These are phyloP conservation scores for Euphrasia confusa DNA, from an alignment of 257 asterid genomes.

Conservation along the genomic window DNA sequence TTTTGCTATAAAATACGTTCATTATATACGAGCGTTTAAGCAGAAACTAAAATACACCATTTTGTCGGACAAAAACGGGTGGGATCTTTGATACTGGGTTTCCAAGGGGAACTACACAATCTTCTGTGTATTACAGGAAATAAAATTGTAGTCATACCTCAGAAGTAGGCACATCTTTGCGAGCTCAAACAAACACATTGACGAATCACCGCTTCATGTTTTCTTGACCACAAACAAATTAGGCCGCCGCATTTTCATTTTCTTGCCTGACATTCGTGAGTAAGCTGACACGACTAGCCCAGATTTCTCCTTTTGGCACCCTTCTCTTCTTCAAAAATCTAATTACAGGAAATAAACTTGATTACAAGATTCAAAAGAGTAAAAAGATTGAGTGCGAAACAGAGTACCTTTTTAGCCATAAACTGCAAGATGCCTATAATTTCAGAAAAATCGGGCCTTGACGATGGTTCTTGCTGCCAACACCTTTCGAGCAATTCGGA, in stretches of 20 bases:
- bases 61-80: background rate
- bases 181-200: too few species aligned
- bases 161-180: background rate
- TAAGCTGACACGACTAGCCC: background rate
- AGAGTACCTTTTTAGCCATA: conserved; percentile 47
- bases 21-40: too few species aligned
- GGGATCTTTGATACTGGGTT: background rate
- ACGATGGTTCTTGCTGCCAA: conserved; percentile 69
- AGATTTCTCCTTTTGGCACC: background rate
- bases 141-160: background rate
- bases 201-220: too few species aligned
- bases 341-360: background rate
- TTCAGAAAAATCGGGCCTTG: conserved; percentile 81
- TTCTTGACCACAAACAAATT: background rate
- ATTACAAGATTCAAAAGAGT: background rate
- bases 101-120: background rate
- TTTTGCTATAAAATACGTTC: too few species aligned
- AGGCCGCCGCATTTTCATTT: background rate
- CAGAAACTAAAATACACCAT: background rate
- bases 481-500: conserved; percentile 64
- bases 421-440: conserved; percentile 45
- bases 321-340: conserved; percentile 10
- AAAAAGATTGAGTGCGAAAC: background rate
- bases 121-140: background rate
- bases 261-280: background rate